A percentile compares a stretch with the other conserved stretches of the same genome.
Conservation (phyloP, 2,329 filamentous ascomycete genomes). For the Stemphylium vesicarium region DNA sequence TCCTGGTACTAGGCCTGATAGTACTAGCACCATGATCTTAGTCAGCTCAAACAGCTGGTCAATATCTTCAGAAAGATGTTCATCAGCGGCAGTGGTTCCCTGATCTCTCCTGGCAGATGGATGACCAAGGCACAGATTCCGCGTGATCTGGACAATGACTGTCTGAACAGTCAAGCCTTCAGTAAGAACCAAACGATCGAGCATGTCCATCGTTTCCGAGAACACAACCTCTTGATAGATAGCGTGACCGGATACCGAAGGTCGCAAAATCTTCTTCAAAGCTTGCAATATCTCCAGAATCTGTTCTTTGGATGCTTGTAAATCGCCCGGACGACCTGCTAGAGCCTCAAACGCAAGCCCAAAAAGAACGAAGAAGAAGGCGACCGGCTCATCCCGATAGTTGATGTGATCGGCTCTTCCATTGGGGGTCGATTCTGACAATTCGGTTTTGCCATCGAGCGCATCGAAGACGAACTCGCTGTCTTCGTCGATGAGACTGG, state of each 20-base stretch:
- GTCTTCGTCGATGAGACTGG: constrained; percentile 95
- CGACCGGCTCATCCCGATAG: constrained; percentile 95
- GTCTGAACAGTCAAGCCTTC: constrained; percentile 87
- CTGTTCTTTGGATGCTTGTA: constrained; percentile 75
- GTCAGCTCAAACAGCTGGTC: constrained; percentile 98
- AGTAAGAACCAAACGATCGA: constrained; percentile 90
- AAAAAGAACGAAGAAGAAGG: constrained; percentile 98
- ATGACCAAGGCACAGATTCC: constrained; percentile 87
- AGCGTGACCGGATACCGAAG: constrained; percentile 92
- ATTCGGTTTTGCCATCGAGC: constrained; percentile 76
- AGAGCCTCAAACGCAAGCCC: constrained; percentile 96
- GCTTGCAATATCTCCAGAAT: constrained; percentile 88
- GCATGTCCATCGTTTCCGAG: constrained; percentile 93
- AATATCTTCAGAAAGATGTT: constrained; percentile 91
- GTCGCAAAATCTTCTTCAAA: constrained; percentile 91
- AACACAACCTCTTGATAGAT: constrained; percentile 97
- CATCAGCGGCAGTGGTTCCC: constrained; percentile 59
- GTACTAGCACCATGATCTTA: constrained; percentile 90
- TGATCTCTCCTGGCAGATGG: constrained; percentile 79
- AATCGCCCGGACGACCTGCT: constrained; percentile 76
- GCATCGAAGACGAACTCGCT: constrained; percentile 98
- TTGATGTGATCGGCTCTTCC: constrained; percentile 80
- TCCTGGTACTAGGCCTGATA: constrained; percentile 86
- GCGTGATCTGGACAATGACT: constrained; percentile 92
- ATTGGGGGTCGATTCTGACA: constrained; percentile 47